Percentiles rank a stretch among this genome's conserved stretches.
phyloP scores from a whole-genome alignment of 1,284 basidiomycete species.

The Pseudozyma pruni region DNA sequence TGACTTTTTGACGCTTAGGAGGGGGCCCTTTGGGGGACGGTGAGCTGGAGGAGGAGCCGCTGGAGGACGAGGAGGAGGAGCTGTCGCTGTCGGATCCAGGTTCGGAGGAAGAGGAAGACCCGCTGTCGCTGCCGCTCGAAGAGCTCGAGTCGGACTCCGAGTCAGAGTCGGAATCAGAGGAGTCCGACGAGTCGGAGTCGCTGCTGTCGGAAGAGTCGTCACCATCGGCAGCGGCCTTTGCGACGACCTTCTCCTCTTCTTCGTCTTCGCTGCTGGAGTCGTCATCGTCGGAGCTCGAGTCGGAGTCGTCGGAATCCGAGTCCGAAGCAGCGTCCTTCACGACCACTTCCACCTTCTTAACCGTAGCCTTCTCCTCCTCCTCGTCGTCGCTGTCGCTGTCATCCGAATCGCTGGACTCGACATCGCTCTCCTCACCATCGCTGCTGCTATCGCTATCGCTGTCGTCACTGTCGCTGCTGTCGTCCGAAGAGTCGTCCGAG shows the following conservation, averaged over 20 bases:
- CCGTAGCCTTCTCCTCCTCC: constrained; percentile 13
- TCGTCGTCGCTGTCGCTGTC: constrained; percentile 20
- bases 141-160: constrained; percentile 11
- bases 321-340: constrained; percentile 12
- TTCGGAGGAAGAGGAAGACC: constrained; percentile 23
- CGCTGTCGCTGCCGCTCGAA: constrained; percentile 10
- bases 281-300: constrained; percentile 22
- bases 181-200: constrained; percentile 4
- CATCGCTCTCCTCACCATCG: constrained; percentile 25
- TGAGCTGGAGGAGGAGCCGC: constrained; percentile 15
- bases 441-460: constrained; percentile 20
- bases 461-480: constrained; percentile 15
- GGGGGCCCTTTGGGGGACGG: constrained; percentile 34
- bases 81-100: constrained; percentile 8
- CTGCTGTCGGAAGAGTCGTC: constrained; percentile 18
- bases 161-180: constrained; percentile 15
- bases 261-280: constrained; percentile 19
- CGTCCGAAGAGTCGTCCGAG: constrained; percentile 16
- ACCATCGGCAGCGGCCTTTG: constrained; percentile 8
- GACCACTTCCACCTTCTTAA: constrained; percentile 16
- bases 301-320: constrained; percentile 20
- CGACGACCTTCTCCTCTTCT: not conserved
- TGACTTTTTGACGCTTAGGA: constrained; percentile 35
- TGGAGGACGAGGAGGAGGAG: constrained; percentile 9
- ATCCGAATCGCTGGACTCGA: constrained; percentile 14